Percentiles rank a stretch among this genome's conserved stretches.
Evolutionary conservation across 257 asterid genomes (phyloP).

Genomic region (Mentha longifolia): DNA sequence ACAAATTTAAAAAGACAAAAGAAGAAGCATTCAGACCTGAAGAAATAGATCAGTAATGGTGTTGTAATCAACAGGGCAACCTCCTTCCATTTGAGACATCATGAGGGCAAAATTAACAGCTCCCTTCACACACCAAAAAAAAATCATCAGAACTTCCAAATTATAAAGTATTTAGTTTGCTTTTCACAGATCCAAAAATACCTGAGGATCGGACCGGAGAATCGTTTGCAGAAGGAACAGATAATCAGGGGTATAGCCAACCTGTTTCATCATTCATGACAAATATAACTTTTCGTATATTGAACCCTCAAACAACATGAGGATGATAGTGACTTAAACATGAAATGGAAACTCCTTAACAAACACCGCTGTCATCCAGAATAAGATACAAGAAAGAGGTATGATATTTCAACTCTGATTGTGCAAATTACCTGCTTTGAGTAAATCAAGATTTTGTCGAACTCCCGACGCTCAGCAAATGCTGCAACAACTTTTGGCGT

Average conservation of each 20-base stretch:
- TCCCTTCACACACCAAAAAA: slow-evolving; percentile 62
- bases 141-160: slow-evolving; percentile 7
- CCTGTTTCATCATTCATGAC: slow-evolving; percentile 62
- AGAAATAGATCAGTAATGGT: slow-evolving; percentile 98
- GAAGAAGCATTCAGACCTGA: slow-evolving; percentile 59
- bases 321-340: slow-evolving; percentile 12
- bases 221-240: slow-evolving; percentile 97
- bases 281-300: slow-evolving; percentile 27
- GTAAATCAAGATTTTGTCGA: slow-evolving; percentile 95
- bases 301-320: slow-evolving; percentile 22
- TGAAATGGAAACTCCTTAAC: slow-evolving; percentile 20
- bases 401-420: background rate
- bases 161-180: slow-evolving; percentile 16
- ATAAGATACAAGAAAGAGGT: slow-evolving; percentile 9
- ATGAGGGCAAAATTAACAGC: slow-evolving; percentile 99
- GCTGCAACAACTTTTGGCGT: slow-evolving; percentile 99
- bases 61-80: slow-evolving; percentile 97
- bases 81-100: slow-evolving; percentile 99
- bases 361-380: slow-evolving; percentile 16
- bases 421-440: slow-evolving; percentile 81
- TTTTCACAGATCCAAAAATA: slow-evolving; percentile 38
- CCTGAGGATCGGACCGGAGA: slow-evolving; percentile 99
- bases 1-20: slow-evolving; percentile 14
- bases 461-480: slow-evolving; percentile 98
- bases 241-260: slow-evolving; percentile 97